Evolutionary conservation across 139 green algal genomes (phyloP).

Genomic region (Coelastrella sp.): DNA sequence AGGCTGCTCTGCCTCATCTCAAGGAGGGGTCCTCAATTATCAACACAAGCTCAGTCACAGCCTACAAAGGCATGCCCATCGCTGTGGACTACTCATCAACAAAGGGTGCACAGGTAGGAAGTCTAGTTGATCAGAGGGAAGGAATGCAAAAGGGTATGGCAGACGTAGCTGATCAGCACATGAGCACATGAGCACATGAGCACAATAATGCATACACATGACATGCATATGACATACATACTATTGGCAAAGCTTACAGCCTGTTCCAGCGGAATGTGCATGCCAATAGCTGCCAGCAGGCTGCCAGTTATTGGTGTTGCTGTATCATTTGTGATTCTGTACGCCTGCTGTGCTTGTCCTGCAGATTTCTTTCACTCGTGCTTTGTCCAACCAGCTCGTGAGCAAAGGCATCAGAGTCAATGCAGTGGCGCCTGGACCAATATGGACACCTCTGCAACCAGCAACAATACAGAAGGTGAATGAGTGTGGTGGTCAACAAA

Average conservation of each 20-base stretch:
- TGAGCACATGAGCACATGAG: too few relatives aligned
- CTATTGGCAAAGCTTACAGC: too few relatives aligned
- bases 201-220: too few relatives aligned
- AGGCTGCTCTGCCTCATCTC: slow-evolving; percentile 68
- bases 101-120: slow-evolving; percentile 67
- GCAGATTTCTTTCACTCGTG: slow-evolving; percentile 42
- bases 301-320: neutral
- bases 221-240: too few relatives aligned
- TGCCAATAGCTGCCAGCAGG: too few relatives aligned
- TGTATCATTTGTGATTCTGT: too few relatives aligned
- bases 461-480: neutral
- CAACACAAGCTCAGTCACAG: slow-evolving; percentile 74
- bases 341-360: neutral
- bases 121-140: neutral
- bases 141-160: too few relatives aligned
- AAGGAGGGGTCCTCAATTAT: slow-evolving; percentile 73
- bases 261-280: too few relatives aligned
- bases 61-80: slow-evolving; percentile 61
- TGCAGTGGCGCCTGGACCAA: slow-evolving; percentile 78
- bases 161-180: too few relatives aligned
- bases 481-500: too few relatives aligned
- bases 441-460: slow-evolving; percentile 72
- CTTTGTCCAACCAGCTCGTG: slow-evolving; percentile 47
- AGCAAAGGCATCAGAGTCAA: slow-evolving; percentile 80
- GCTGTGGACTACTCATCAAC: slow-evolving; percentile 69